These are phyloP conservation scores for Ogataea allantospora DNA, from an alignment of 805 yeast species.

Conservation along the genomic window DNA sequence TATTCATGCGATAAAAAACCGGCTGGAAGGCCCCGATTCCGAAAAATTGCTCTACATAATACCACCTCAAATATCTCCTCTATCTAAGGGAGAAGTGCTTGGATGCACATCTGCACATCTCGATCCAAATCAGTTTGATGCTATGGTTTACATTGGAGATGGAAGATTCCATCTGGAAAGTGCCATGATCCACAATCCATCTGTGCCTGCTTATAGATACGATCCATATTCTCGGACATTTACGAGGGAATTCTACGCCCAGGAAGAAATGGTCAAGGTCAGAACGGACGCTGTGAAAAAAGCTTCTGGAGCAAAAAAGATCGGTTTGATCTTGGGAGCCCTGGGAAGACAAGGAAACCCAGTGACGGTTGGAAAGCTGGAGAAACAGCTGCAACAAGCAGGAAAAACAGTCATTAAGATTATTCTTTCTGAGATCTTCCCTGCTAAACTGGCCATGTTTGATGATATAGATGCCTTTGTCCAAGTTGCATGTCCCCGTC, in stretches of 20 bases:
- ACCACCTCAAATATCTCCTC: conserved; percentile 90
- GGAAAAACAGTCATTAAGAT: conserved; percentile 78
- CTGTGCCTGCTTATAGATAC: conserved; percentile 85
- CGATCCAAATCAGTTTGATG: conserved; percentile 60
- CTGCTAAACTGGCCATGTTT: conserved; percentile 86
- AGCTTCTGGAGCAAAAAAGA: conserved; percentile 58
- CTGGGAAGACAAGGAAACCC: conserved; percentile 94
- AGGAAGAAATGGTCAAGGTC: conserved; percentile 71
- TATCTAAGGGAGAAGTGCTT: conserved; percentile 92
- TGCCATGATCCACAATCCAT: conserved; percentile 96
- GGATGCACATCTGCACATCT: conserved; percentile 93
- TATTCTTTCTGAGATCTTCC: conserved; percentile 88
- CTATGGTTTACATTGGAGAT: conserved; percentile 91
- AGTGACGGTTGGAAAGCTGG: conserved; percentile 66
- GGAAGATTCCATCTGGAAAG: conserved; percentile 94
- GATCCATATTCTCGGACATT: conserved; percentile 94
- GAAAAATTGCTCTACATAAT: conserved; percentile 54
- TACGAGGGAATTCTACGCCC: conserved; percentile 86
- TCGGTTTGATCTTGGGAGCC: conserved; percentile 89
- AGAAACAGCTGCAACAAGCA: conserved; percentile 45
- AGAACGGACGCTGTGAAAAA: conserved; percentile 69
- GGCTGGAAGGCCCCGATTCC: conserved; percentile 41
- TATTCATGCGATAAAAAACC: conserved; percentile 71
- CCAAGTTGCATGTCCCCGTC: conserved; percentile 95
- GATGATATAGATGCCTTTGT: conserved; percentile 93